These are phyloP conservation scores for Avena eriantha DNA, from an alignment of 176 grass and related monocot genomes.

Conservation along the genomic window DNA sequence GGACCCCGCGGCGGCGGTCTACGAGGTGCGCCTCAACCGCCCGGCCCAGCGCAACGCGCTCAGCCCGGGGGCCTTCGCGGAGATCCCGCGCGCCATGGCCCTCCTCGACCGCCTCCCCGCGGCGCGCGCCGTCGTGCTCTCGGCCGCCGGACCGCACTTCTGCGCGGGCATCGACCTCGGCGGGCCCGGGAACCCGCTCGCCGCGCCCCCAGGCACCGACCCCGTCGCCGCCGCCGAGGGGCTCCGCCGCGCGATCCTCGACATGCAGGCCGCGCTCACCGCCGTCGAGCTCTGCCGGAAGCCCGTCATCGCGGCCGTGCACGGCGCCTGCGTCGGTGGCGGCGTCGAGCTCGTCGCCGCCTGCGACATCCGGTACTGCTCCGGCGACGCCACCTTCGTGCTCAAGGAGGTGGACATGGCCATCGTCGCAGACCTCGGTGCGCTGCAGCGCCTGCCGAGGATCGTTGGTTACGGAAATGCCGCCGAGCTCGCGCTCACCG, in stretches of 20 bases:
- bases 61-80: constrained; percentile 62
- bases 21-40: constrained; percentile 82
- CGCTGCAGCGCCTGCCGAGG: constrained; percentile 68
- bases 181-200: constrained; percentile 45
- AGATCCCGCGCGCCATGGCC: constrained; percentile 78
- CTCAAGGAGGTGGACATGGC: constrained; percentile 95
- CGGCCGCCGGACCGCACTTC: constrained; percentile 70
- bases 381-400: constrained; percentile 68
- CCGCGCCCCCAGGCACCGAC: constrained; percentile 30
- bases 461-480: constrained; percentile 76
- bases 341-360: constrained; percentile 69
- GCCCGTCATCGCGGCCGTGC: constrained; percentile 75
- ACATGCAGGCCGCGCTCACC: constrained; percentile 63
- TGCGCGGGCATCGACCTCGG: constrained; percentile 80
- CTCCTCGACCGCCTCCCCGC: constrained; percentile 77
- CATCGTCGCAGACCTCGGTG: constrained; percentile 78
- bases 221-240: constrained; percentile 47
- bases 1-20: constrained; percentile 51
- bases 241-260: constrained; percentile 64
- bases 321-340: constrained; percentile 78
- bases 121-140: constrained; percentile 66
- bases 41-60: constrained; percentile 81
- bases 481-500: constrained; percentile 72
- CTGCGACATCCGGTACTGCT: constrained; percentile 80
- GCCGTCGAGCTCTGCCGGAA: constrained; percentile 75